A percentile compares a stretch with the other conserved stretches of the same genome.
Conservation (phyloP, 1,284 basidiomycete genomes). For the Ustilago tritici region DNA sequence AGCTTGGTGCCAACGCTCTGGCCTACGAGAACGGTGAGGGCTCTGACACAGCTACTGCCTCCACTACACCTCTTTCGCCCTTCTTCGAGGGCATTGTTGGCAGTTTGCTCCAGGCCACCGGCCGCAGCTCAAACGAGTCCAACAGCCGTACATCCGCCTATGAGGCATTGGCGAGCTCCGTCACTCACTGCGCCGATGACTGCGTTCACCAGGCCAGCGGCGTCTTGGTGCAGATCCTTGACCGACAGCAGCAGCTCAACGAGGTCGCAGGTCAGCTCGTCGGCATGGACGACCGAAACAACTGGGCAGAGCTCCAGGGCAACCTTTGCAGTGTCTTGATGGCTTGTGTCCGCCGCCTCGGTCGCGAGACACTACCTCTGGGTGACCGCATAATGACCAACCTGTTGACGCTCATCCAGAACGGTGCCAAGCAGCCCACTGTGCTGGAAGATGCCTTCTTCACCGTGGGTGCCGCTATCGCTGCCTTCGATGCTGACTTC, state of each 20-base stretch:
- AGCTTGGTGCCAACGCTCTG: conserved; percentile 58
- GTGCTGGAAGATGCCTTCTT: conserved; percentile 98
- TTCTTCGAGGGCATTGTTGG: conserved; percentile 81
- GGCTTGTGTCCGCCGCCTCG: conserved; percentile 75
- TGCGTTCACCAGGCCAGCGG: conserved; percentile 85
- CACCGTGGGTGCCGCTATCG: conserved; percentile 81
- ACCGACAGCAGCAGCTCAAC: conserved; percentile 89
- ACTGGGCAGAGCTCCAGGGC: conserved; percentile 98
- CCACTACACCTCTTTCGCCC: conserved; percentile 79
- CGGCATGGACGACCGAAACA: conserved; percentile 94
- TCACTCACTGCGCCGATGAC: conserved; percentile 84
- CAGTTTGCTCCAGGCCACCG: conserved; percentile 60
- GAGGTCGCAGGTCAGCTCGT: conserved; percentile 82
- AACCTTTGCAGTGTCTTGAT: conserved; percentile 81
- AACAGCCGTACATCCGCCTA: conserved; percentile 96
- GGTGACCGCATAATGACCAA: conserved; percentile 96
- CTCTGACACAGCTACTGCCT: conserved; percentile 70
- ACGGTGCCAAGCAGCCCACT: conserved; percentile 88
- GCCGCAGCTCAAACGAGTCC: conserved; percentile 84
- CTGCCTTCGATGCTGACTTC: conserved; percentile 85
- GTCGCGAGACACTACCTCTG: conserved; percentile 84
- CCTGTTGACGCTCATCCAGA: conserved; percentile 84
- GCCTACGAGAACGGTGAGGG: conserved; percentile 72
- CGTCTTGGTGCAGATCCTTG: conserved; percentile 83
- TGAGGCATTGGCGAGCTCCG: conserved; percentile 89